These are phyloP conservation scores for Evernia prunastri DNA, from an alignment of 495 filamentous ascomycete genomes.

Conservation along the genomic window DNA sequence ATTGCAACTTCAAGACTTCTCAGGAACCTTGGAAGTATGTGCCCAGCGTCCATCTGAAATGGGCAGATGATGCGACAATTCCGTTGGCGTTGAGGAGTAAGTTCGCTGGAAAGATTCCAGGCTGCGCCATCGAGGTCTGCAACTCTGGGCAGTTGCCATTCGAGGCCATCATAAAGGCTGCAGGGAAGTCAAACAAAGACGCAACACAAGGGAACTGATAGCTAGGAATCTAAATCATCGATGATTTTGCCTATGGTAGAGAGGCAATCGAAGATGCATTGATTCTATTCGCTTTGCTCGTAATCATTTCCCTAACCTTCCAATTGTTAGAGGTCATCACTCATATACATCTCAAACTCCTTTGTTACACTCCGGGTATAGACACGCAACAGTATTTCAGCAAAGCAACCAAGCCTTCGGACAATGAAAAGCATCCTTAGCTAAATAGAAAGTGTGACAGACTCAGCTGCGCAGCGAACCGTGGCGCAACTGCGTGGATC, in stretches of 20 bases:
- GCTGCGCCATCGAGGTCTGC: background rate
- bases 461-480: slow-evolving; percentile 21
- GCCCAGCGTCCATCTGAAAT: background rate
- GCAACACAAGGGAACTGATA: too few species aligned
- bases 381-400: slow-evolving; percentile 9
- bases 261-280: background rate
- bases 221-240: too few species aligned
- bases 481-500: slow-evolving; percentile 19
- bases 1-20: background rate
- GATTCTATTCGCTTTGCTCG: background rate
- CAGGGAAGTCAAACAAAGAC: too few species aligned
- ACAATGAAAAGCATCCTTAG: slow-evolving; percentile 14
- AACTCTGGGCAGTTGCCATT: background rate
- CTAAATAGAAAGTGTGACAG: slow-evolving; percentile 22
- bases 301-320: background rate
- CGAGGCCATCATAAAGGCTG: background rate
- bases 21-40: background rate
- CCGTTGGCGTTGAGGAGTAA: background rate
- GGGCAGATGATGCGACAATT: background rate
- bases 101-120: background rate
- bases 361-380: background rate
- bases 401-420: slow-evolving; percentile 21
- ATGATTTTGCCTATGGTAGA: too few species aligned
- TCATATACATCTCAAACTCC: background rate
- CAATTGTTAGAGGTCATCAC: background rate